A percentile compares a stretch with the other conserved stretches of the same genome.
These are phyloP conservation scores for Wallacemonas sp. DNA, from an alignment of 208 protist genomes.

Conservation along the genomic window DNA sequence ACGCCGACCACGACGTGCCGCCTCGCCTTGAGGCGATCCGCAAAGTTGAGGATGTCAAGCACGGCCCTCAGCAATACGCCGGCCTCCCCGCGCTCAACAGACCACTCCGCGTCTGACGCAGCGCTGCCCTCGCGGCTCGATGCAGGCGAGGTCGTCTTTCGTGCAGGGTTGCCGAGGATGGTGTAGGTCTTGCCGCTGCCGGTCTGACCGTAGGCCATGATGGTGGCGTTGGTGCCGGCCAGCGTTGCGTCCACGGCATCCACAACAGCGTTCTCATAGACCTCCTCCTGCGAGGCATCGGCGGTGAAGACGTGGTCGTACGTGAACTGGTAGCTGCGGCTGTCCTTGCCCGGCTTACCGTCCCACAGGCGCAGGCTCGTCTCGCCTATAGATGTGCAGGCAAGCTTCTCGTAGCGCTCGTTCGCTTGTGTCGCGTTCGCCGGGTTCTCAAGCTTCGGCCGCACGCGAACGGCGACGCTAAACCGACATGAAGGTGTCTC, in stretches of 20 bases:
- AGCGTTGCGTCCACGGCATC: constrained; percentile 61
- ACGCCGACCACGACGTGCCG: constrained; percentile 63
- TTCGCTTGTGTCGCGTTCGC: constrained; percentile 38
- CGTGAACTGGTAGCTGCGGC: constrained; percentile 41
- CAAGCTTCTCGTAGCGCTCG: constrained; percentile 58
- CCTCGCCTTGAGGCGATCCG: constrained; percentile 21
- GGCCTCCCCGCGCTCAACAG: constrained; percentile 49
- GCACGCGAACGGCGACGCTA: constrained; percentile 66
- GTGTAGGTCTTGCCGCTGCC: constrained; percentile 90
- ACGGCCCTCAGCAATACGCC: constrained; percentile 75
- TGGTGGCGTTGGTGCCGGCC: constrained; percentile 53
- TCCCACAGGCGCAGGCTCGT: constrained; percentile 48
- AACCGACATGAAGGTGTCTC: constrained; percentile 23
- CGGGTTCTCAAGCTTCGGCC: constrained; percentile 52
- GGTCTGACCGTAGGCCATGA: constrained; percentile 87
- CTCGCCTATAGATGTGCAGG: constrained; percentile 51
- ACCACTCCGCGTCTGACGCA: constrained; percentile 8
- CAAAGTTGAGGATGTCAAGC: constrained; percentile 61
- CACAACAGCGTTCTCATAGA: constrained; percentile 76
- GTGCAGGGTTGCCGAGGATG: constrained; percentile 38
- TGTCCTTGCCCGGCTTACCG: constrained; percentile 32
- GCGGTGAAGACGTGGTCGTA: constrained; percentile 77
- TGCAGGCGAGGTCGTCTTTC: not conserved
- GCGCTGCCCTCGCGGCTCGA: not conserved
- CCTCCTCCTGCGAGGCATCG: constrained; percentile 63